Base-by-base conservation (phyloP, 1,284 basidiomycete genomes). In the Sutorius eximius region DNA sequence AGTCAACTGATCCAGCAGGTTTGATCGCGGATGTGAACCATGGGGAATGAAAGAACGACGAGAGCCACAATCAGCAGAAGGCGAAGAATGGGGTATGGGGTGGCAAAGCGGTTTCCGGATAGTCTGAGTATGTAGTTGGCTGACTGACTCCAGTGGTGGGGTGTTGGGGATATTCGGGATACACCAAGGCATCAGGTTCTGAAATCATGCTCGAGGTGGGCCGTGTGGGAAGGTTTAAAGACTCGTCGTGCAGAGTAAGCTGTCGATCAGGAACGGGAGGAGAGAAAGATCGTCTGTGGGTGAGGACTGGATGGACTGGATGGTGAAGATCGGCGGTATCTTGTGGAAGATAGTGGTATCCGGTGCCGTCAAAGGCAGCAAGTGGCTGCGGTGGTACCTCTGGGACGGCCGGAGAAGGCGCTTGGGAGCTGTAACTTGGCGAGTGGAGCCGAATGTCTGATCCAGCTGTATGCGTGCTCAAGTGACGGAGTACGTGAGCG, bases 401-500 rank as follows among this genome's bases (percentile, higher is more conserved):
- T 68, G 77, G 71, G 22, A 62, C 57, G 24, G 71, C 59, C 22
- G 71, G 60, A 22, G 71, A 66, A 30, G 55, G 40, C 49, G 67
- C 65, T 24, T 69, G 60, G 30, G 61, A 46, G 43, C 53, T 64
- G 56, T 74, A 71, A 38, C 60, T 63, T 5, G 73, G 73, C 27
- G 67, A 71, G 57, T 70, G 69, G 56, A 76, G 66, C 29, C 62
- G 67, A 41, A 79, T 67, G 48, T 77, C 73, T n/a, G 73, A 68
- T 34, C 67, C 69, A n/a, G 71, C 62, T 3, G 68, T 61, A 45
- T 69, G 70, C 5, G 71, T 65, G 18, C 74, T 75, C 22, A 88
- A 70, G 49, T 75, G 80, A 59, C 78, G 77, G 22, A 87, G 71
- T 46, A 86, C 71, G 57, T 83, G 80, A 32, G 77, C 74, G 12